Conservation (phyloP, 2,329 filamentous ascomycete species). For the Arthrinium puccinioides region DNA sequence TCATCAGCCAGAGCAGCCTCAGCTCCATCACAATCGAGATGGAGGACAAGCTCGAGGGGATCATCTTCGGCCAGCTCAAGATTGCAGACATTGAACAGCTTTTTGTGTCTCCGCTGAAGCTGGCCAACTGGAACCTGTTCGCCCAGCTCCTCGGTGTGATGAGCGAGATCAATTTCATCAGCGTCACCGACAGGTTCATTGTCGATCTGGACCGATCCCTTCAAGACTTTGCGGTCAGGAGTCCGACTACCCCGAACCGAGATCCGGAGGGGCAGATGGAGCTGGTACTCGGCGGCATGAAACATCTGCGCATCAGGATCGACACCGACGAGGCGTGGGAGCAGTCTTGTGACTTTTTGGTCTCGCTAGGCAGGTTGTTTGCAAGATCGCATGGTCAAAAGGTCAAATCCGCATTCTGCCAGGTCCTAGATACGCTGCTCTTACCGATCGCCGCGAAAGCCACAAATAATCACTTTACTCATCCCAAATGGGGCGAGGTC, state of each 20-base stretch:
- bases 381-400: conserved; percentile 77
- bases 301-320: conserved; percentile 72
- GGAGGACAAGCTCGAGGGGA: conserved; percentile 87
- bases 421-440: conserved; percentile 79
- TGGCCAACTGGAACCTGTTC: conserved; percentile 95
- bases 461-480: conserved; percentile 65
- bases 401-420: conserved; percentile 91
- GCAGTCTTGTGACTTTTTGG: conserved; percentile 83
- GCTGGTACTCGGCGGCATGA: conserved; percentile 84
- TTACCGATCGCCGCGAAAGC: conserved; percentile 81
- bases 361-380: conserved; percentile 74
- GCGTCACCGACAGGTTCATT: conserved; percentile 76
- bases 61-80: conserved; percentile 94
- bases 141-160: conserved; percentile 90
- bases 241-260: conserved; percentile 45
- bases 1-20: conserved; percentile 83
- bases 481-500: conserved; percentile 82
- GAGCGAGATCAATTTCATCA: conserved; percentile 85
- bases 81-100: conserved; percentile 79
- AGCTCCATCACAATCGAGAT: conserved; percentile 80
- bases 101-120: conserved; percentile 68
- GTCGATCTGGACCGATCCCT: conserved; percentile 72
- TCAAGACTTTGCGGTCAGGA: conserved; percentile 67
- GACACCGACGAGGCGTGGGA: conserved; percentile 71
- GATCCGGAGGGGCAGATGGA: conserved; percentile 78